Evolutionary conservation across 163 green algal species (phyloP).

Genomic region (Prototheca stagnorum): DNA sequence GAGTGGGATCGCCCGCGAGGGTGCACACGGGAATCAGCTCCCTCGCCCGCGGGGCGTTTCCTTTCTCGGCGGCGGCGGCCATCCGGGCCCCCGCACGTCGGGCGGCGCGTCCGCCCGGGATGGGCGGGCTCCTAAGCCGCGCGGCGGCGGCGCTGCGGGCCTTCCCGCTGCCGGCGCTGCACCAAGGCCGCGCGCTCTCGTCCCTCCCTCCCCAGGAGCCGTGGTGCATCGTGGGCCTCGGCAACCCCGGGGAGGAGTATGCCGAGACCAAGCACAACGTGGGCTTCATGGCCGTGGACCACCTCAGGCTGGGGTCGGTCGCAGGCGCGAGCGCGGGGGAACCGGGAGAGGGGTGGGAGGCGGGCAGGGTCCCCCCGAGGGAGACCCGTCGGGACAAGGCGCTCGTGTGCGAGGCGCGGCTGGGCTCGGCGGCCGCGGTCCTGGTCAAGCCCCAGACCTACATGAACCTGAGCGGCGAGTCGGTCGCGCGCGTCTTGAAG

Average conservation of each 20-base stretch:
- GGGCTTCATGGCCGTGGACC: too few relatives aligned
- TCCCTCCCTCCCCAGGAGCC: not conserved
- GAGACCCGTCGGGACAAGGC: conserved; percentile 40
- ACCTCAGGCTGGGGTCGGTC: too few relatives aligned
- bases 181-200: not conserved
- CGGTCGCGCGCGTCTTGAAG: conserved; percentile 27
- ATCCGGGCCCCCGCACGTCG: too few relatives aligned
- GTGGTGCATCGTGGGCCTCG: conserved; percentile 14
- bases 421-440: conserved; percentile 24
- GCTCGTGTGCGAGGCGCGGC: conserved; percentile 21
- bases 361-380: too few relatives aligned
- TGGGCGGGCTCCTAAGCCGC: not conserved
- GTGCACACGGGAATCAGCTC: too few relatives aligned
- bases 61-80: too few relatives aligned
- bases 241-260: conserved; percentile 15
- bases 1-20: too few relatives aligned
- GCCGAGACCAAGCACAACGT: conserved; percentile 21
- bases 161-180: too few relatives aligned
- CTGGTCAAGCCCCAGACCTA: conserved; percentile 70
- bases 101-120: not conserved
- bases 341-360: too few relatives aligned
- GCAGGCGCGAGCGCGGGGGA: too few relatives aligned
- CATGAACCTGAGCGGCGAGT: conserved; percentile 64
- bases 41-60: too few relatives aligned
- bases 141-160: too few relatives aligned